Percentiles rank a stretch among this genome's conserved stretches.
These are phyloP conservation scores for Hibiscus mutabilis DNA, from an alignment of 345 rosid genomes.

Conservation along the genomic window DNA sequence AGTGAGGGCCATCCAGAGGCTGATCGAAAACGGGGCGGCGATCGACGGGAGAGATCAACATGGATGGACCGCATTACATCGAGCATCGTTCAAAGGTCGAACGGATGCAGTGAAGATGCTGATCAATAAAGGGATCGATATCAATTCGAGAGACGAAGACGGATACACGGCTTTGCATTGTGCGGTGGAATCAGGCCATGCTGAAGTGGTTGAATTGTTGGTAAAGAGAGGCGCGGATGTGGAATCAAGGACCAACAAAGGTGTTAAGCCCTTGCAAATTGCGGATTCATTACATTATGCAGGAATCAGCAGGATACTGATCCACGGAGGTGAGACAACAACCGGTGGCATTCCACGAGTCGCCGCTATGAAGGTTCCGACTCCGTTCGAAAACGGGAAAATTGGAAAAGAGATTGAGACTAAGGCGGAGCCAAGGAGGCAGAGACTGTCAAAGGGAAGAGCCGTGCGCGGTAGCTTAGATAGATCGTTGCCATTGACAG, in stretches of 20 bases:
- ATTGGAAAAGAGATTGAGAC: slow-evolving; percentile 13
- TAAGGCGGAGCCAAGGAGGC: slow-evolving; percentile 16
- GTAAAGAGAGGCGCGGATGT: slow-evolving; percentile 51
- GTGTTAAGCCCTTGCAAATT: slow-evolving; percentile 37
- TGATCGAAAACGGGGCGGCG: slow-evolving; percentile 44
- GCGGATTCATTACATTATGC: slow-evolving; percentile 47
- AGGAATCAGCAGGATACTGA: slow-evolving; percentile 47
- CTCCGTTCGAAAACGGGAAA: slow-evolving; percentile 15
- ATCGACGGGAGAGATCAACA: slow-evolving; percentile 48
- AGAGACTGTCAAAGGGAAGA: slow-evolving; percentile 24
- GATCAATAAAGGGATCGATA: slow-evolving; percentile 45
- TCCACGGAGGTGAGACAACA: slow-evolving; percentile 32
- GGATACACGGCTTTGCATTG: slow-evolving; percentile 69
- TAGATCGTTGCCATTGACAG: slow-evolving; percentile 30
- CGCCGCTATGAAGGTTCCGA: not conserved
- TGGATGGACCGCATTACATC: slow-evolving; percentile 65
- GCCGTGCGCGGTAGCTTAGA: slow-evolving; percentile 32
- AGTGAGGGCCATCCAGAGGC: slow-evolving; percentile 22
- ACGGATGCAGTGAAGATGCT: slow-evolving; percentile 30
- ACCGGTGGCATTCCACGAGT: slow-evolving; percentile 15
- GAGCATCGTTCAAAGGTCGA: slow-evolving; percentile 54
- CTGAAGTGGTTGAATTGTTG: slow-evolving; percentile 43
- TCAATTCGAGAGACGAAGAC: slow-evolving; percentile 48
- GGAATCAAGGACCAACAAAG: slow-evolving; percentile 48
- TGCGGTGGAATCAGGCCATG: slow-evolving; percentile 49